Evolutionary conservation across 2,329 filamentous ascomycete species (phyloP).

Genomic region (Sarocladium oryzae): DNA sequence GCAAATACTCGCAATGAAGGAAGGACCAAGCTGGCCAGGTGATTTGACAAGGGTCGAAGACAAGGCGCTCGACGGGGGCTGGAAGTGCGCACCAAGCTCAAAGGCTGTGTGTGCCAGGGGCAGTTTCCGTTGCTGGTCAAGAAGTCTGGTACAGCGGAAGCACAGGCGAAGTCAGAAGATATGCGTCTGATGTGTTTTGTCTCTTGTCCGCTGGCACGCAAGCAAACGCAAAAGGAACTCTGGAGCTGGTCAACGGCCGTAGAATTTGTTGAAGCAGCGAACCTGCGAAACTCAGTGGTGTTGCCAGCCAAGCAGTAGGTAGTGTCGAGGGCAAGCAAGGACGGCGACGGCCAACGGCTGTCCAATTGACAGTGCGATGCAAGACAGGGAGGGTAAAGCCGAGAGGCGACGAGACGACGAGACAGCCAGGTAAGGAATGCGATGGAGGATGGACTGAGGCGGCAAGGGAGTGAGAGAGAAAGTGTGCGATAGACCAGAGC

Average conservation of each 20-base stretch:
- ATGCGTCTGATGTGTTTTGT: too few species aligned
- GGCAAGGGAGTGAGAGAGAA: neutral
- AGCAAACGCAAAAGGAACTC: neutral
- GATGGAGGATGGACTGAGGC: neutral
- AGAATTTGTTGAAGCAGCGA: neutral
- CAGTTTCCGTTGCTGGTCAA: too few species aligned
- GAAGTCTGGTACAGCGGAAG: too few species aligned
- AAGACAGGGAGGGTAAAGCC: neutral
- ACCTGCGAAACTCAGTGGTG: neutral
- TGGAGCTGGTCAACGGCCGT: neutral
- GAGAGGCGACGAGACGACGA: neutral
- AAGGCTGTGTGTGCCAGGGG: too few species aligned
- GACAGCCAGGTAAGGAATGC: neutral
- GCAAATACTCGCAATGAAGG: neutral
- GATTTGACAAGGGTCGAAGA: constrained; percentile 1
- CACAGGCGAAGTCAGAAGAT: too few species aligned
- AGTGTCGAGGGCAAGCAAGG: neutral
- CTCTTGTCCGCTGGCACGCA: too few species aligned
- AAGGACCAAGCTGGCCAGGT: neutral
- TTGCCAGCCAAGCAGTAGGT: neutral
- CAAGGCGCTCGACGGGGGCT: constrained; percentile 1
- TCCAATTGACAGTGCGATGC: neutral
- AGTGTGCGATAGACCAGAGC: neutral
- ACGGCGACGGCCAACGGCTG: neutral
- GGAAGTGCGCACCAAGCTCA: neutral